Conservation (phyloP, 805 yeast species). For the Deakozyma indianensis region DNA sequence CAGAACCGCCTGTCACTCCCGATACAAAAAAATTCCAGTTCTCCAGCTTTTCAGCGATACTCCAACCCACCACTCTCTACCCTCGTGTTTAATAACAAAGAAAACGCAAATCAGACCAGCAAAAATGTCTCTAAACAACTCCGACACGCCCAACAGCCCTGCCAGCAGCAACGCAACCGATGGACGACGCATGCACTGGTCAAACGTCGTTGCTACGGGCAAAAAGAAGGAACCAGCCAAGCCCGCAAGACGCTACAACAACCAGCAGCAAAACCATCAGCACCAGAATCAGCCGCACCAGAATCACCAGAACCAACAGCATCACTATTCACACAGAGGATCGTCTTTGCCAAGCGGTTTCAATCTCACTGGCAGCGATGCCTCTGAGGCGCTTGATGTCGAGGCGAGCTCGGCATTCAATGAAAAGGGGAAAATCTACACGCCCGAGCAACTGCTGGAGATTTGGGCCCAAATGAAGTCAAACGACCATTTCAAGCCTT, state of each 20-base stretch:
- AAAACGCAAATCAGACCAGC: too few relatives aligned
- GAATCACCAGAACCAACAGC: conserved; percentile 1
- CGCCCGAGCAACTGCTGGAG: conserved; percentile 37
- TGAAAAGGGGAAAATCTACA: conserved; percentile 29
- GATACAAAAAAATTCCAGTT: too few relatives aligned
- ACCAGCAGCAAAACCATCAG: conserved; percentile 6
- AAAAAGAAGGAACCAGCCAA: not conserved
- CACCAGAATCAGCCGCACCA: conserved; percentile 6
- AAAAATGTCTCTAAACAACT: too few relatives aligned
- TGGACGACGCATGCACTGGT: too few relatives aligned
- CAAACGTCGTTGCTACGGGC: not conserved
- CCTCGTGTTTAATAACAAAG: too few relatives aligned
- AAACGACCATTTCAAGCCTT: conserved; percentile 16
- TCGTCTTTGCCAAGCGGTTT: not conserved
- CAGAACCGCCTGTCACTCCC: too few relatives aligned
- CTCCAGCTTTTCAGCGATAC: too few relatives aligned
- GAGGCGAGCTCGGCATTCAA: conserved; percentile 12
- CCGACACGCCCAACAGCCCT: too few relatives aligned
- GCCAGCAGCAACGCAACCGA: too few relatives aligned
- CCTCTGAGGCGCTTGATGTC: not conserved
- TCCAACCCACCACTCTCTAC: too few relatives aligned
- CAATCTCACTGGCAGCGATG: not conserved
- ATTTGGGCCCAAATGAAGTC: conserved; percentile 32
- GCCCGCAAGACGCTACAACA: not conserved
- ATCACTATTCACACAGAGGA: too few relatives aligned